Evolutionary conservation across 2,329 filamentous ascomycete genomes (phyloP).

Genomic region (Diplodia mutila): DNA sequence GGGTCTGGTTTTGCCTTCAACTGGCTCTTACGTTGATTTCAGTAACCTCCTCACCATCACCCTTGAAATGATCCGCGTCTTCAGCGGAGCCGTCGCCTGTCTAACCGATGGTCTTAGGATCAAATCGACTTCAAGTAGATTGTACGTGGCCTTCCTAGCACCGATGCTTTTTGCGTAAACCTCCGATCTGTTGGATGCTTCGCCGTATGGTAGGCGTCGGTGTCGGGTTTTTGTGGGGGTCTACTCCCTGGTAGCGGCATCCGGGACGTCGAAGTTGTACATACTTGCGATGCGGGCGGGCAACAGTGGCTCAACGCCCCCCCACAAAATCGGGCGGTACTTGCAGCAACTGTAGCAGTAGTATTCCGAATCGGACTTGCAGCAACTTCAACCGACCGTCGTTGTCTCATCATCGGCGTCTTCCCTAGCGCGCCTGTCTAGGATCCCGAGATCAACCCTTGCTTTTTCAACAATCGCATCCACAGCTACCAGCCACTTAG

Average conservation of each 20-base stretch:
- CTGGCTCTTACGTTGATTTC: background rate
- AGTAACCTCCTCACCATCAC: background rate
- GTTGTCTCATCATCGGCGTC: background rate
- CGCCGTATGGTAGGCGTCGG: background rate
- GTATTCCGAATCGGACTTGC: background rate
- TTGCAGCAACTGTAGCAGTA: no score
- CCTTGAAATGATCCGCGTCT: background rate
- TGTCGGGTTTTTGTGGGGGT: background rate
- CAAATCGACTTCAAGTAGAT: background rate
- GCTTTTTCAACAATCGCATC: slow-evolving; percentile 48
- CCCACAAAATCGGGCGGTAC: background rate
- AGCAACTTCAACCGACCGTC: slow-evolving; percentile 3
- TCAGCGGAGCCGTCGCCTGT: background rate
- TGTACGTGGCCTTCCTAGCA: background rate
- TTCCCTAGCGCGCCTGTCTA: slow-evolving; percentile 16
- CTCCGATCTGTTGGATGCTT: background rate
- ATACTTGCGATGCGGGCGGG: background rate
- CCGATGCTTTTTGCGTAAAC: background rate
- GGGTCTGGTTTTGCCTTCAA: background rate
- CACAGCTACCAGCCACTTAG: slow-evolving; percentile 61
- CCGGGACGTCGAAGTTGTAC: background rate
- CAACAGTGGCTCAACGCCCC: no score
- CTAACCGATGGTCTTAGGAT: background rate
- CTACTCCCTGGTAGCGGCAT: background rate
- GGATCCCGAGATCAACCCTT: slow-evolving; percentile 38